Evolutionary conservation across 768 basidiomycete genomes (phyloP), one percentile per base, ranked within the genome.

Genomic region (Rhodotorula toruloides): DNA sequence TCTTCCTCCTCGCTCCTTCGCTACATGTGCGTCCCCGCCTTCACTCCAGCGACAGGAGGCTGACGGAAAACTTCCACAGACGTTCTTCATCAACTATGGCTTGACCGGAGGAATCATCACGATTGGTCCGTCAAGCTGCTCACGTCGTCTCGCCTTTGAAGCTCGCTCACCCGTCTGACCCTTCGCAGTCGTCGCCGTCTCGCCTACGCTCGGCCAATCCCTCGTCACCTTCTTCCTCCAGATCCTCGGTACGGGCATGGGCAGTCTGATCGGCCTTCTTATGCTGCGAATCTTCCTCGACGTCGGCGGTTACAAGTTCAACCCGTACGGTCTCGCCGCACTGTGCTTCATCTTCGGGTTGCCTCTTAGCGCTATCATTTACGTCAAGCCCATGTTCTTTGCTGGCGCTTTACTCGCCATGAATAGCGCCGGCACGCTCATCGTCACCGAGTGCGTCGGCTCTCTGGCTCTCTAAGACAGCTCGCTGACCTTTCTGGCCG

Each of bases 191-290:
- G 75, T 77, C 43, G 76, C 76, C 7, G 62, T 78, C 42, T 63
- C 76, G 21, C 77, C 77, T 10, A 74, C 72, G 19, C 63, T 75
- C 6, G 72, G 71, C 4, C 77, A 77, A 61, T 72, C 74, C 31
- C 50, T 73, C 19, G n/a, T 75, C 37, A 73, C 73, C 19, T 77
- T 78, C 67, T 57, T 77, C 22, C 49, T 77, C 10, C 77, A 78
- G 39, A 54, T 62, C 31, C 37, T 54, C 49, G 54, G 54, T 2
- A 72, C 73, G 29, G 68, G 71, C 8, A 50, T 73, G 48, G 75
- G 76, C 19, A 42, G 6, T 16, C 36, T 63, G 34, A 46, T 52
- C 42, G 73, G 71, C 21, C 63, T 67, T 62, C 42, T 64, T 43
- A 37, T 72, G 12, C 56, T 68, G 27, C 46, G 75, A 63, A 77